Evolutionary conservation across 306 rosid genomes (phyloP), one percentile per base, ranked within the genome.

Genomic region (Castanea crenata): DNA sequence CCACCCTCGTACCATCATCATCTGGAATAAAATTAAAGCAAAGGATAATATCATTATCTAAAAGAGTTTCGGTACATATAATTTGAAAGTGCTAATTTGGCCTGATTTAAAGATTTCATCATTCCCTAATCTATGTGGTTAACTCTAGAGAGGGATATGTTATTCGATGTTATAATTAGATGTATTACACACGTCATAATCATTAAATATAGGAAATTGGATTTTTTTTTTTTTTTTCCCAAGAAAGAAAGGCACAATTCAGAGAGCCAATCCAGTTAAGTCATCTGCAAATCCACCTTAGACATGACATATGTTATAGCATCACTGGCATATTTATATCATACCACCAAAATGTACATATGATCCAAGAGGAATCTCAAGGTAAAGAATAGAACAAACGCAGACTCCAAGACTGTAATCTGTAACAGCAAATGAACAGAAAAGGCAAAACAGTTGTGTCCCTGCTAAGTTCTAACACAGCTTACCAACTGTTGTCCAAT

Each of bases 11-110:
- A 23, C 78, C 80, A 19, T 72, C 89, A 34, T 20, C 85, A 80
- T 76, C 97, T 92, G 86, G 21, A 18, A 49, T 55, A 23, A 31
- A 69, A 78, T 67, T 32, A 6, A 56, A 78, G 49, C 71, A 52
- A 4, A 9, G 44, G 49, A 34, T 34, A 4, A 35, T 55, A 51
- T 76, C 35, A 79, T 70, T 16, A 57, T 14, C 23, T 56, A 4
- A 55, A 56, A 20, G 7, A 67, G 18, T 18, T 68, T 19, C 35
- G 29, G 20, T 7, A 58, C 27, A 20, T 27, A 58, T 58, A 58
- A 20, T 57, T n/a, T 58, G 23, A 11, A 3, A 58, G 6, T 20
- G 54, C 54, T 49, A 12, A 49, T 49, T 3, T 49, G 54, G 54
- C 54, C 14, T 49, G 54, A 49, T 49, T 13, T 12, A 49, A 11